Evolutionary conservation across 2,329 filamentous ascomycete species (phyloP).

Genomic region (Microdochium paspali): DNA sequence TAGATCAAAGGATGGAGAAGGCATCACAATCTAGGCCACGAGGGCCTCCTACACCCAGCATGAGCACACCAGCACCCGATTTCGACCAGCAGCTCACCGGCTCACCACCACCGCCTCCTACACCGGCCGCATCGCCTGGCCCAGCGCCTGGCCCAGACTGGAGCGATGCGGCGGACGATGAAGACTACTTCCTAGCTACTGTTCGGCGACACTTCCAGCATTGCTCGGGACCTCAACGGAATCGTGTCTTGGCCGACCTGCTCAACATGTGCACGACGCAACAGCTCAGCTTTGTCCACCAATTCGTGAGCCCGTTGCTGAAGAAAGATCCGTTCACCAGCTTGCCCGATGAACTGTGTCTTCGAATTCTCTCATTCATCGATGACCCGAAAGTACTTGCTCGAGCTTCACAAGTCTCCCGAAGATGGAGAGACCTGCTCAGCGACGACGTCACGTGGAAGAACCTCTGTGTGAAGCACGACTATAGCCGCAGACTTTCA

Average conservation of each 20-base stretch:
- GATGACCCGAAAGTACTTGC: constrained; percentile 93
- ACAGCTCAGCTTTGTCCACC: constrained; percentile 89
- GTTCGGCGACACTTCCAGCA: constrained; percentile 73
- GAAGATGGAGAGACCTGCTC: constrained; percentile 84
- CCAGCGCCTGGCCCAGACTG: constrained; percentile 58
- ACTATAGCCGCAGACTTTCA: constrained; percentile 59
- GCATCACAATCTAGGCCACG: constrained; percentile 38
- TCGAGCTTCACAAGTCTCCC: constrained; percentile 90
- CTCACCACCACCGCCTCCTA: constrained; percentile 55
- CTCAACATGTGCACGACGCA: constrained; percentile 92
- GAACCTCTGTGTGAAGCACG: constrained; percentile 90
- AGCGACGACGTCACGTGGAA: constrained; percentile 99
- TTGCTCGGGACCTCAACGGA: constrained; percentile 65
- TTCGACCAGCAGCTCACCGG: constrained; percentile 52
- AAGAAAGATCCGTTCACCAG: constrained; percentile 95
- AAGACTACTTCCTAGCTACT: constrained; percentile 74
- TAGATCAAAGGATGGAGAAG: constrained; percentile 43
- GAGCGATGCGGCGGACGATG: constrained; percentile 68
- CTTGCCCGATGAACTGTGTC: constrained; percentile 84
- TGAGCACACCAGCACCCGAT: constrained; percentile 54
- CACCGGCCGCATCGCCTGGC: constrained; percentile 55
- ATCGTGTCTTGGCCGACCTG: constrained; percentile 76
- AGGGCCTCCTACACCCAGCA: constrained; percentile 57
- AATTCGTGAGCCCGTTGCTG: constrained; percentile 85
- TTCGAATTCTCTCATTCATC: constrained; percentile 89